Evolutionary conservation across 176 grass and related monocot genomes (phyloP), one percentile per base, ranked within the genome.

Genomic region (Musa schizocarpa): DNA sequence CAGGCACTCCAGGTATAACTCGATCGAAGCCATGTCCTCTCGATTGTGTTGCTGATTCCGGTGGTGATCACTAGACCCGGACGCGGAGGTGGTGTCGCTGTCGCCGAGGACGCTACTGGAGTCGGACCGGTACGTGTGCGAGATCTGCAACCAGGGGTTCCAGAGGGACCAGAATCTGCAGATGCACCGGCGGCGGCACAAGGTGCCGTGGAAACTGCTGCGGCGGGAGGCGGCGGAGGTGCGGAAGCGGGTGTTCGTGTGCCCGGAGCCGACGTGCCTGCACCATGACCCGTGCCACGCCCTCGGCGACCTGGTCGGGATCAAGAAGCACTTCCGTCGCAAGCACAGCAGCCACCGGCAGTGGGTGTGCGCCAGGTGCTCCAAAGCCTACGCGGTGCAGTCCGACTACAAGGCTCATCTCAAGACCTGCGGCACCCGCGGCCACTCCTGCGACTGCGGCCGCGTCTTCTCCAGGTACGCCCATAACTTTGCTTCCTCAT

Each of bases 311-410:
- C 69, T 86, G 56, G 86, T 80, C 86, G 95, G 86, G 49, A 91
- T 98, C 88, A 98, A 88, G 90, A 91, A 89, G 82, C 95, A 98
- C 84, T 98, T 89, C 81, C 90, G 86, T 43, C 85, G 95, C 25
- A 89, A 93, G 86, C 95, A 98, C 86, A 89, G 86, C 81, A 84
- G 53, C 78, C 82, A 89, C 78, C 83, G 90, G 19, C 88, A 89
- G 84, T 93, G 90, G 94, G 86, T 82, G 11, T 98, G 94, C 78
- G 73, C 69, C 1, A 79, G 82, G n/a, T 98, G 95, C 84, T 85
- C 88, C 75, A 93, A 87, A 88, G 90, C 88, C 69, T 98, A 91
- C 77, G 95, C 95, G 75, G 95, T 98, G 21, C 95, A 86, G 77
- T 89, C 82, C 72, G 95, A 98, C 82, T 93, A 91, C 80, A 93